These are phyloP conservation scores for Lippia alba DNA, from an alignment of 305 asterid species.

Conservation along the genomic window DNA sequence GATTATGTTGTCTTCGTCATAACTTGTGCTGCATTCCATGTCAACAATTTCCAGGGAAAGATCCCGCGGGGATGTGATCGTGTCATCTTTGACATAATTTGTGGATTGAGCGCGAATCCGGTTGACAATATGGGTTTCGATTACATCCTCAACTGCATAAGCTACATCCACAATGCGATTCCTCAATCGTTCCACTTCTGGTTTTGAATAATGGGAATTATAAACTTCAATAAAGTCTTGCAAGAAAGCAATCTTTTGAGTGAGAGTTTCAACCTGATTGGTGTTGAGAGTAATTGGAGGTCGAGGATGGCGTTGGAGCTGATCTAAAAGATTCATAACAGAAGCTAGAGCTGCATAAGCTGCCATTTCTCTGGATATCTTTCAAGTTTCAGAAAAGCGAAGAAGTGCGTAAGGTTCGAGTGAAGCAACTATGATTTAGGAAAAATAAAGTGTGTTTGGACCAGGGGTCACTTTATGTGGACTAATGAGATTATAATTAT, in stretches of 20 bases:
- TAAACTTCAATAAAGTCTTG: conserved; percentile 12
- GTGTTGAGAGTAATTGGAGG: conserved; percentile 29
- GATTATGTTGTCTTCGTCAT: not conserved
- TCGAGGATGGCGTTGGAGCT: conserved; percentile 34
- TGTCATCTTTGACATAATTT: too few species aligned
- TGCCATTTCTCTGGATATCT: too few species aligned
- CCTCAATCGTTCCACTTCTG: conserved; percentile 6
- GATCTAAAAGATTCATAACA: not conserved
- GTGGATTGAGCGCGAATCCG: not conserved
- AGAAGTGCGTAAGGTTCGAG: too few species aligned
- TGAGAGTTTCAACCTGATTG: conserved; percentile 26
- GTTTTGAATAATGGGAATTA: not conserved
- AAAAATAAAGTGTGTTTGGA: too few species aligned
- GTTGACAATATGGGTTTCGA: conserved; percentile 5
- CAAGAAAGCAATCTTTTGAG: conserved; percentile 16
- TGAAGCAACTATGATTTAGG: too few species aligned
- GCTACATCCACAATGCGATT: conserved; percentile 3
- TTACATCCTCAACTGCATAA: not conserved
- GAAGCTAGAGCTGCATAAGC: too few species aligned
- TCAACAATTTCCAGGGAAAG: too few species aligned
- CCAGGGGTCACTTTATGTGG: too few species aligned
- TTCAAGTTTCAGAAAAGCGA: too few species aligned
- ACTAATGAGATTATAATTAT: too few species aligned
- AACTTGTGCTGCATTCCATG: too few species aligned
- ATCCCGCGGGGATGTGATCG: too few species aligned